Base-by-base conservation (phyloP, 208 protist genomes). In the Wallacemonas rigidus region DNA sequence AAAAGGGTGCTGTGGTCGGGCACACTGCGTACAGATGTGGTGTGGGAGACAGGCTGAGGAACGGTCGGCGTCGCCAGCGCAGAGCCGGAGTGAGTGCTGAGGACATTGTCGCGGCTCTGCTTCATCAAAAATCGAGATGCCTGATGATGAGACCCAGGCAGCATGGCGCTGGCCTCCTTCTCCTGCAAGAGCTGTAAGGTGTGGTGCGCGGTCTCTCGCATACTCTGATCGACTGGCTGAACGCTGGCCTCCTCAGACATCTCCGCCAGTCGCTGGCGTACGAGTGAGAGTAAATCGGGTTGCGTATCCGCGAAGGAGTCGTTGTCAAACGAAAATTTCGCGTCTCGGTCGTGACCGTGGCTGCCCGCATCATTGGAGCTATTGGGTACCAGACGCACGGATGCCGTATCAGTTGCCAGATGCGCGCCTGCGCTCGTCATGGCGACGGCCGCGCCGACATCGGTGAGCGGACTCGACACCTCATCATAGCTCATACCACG, bases 191-290 rank as follows among this genome's bases (percentile, higher is more conserved):
- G 60, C 60, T 65, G 60, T 12, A 65, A 41, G 12, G 60, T 65
- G 60, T 65, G 50, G 60, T 65, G 60, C 60, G 60, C 60, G 8
- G 60, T 65, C 60, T 65, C 60, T 12, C 60, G 60, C 60, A 65
- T 65, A 41, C 40, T 65, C 60, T 45, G 41, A 41, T 65, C 60
- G 11, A 65, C 60, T 4, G 60, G 60, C 38, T 50, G 60, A 9
- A 26, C 60, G 43, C 60, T n/a, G 2, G 60, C 12, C 15, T 65
- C 60, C 7, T 38, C n/a, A 3, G 60, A 65, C 60, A 65, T 65
- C 12, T 65, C 60, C 38, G 60, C 47, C 60, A 65, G n/a, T 4
- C 60, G 60, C 41, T 50, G 60, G 43, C 60, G 60, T 41, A 65
- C 60, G 3, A 65, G 43, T n/a, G 60, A 51, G 8, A 65, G 38